Conservation (phyloP, 371 early-diverging fungal species). For the Choanephora cucurbitarum region DNA sequence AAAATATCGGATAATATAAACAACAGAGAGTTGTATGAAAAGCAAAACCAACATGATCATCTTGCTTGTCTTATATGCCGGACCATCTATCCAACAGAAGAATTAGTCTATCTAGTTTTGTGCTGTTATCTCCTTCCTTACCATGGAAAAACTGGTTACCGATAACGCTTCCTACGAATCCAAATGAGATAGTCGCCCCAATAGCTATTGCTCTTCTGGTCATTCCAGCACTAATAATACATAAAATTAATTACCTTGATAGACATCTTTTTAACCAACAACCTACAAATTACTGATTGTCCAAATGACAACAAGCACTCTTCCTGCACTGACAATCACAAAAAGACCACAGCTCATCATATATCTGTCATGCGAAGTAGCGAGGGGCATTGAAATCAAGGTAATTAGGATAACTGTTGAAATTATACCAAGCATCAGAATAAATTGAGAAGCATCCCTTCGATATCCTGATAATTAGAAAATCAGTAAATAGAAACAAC, state of each 20-base stretch:
- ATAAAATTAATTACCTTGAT: neutral
- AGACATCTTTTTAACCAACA: too few relatives aligned
- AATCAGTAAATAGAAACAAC: too few relatives aligned
- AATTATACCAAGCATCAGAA: slow-evolving; percentile 29
- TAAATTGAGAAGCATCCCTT: too few relatives aligned
- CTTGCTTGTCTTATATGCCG: slow-evolving; percentile 16
- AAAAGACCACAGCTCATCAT: slow-evolving; percentile 32
- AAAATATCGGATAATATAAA: slow-evolving; percentile 23
- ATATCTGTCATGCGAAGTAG: neutral
- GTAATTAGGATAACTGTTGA: slow-evolving; percentile 15
- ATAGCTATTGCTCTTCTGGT: slow-evolving; percentile 46
- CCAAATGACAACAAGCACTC: slow-evolving; percentile 43
- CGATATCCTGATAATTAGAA: too few relatives aligned
- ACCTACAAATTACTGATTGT: slow-evolving; percentile 40
- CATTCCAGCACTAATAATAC: slow-evolving; percentile 29
- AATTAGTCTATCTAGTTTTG: too few relatives aligned
- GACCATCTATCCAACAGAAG: neutral
- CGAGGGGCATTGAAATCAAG: neutral
- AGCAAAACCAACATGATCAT: slow-evolving; percentile 23
- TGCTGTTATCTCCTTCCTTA: too few relatives aligned
- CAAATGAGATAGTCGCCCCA: slow-evolving; percentile 41
- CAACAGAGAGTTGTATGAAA: slow-evolving; percentile 28
- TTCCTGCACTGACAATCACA: slow-evolving; percentile 38
- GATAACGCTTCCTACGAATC: slow-evolving; percentile 41
- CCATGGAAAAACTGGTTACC: slow-evolving; percentile 45